Evolutionary conservation across 2,329 filamentous ascomycete genomes (phyloP).

Genomic region (Aspergillus nomiae): DNA sequence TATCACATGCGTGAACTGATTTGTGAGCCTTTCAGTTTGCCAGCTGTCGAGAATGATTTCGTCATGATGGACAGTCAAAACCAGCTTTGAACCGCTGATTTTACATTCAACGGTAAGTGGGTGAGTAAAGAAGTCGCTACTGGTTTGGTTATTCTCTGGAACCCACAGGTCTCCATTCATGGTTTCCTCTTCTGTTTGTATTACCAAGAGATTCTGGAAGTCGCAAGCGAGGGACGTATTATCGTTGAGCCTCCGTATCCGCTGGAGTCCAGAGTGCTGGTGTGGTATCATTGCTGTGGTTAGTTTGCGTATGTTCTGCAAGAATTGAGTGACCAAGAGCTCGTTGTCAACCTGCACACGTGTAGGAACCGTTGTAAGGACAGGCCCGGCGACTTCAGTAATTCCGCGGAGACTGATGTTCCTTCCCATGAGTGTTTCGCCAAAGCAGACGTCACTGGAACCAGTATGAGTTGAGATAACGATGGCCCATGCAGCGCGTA

Average conservation of each 20-base stretch:
- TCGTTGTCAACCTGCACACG: conserved; percentile 42
- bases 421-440: conserved; percentile 56
- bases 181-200: conserved; percentile 35
- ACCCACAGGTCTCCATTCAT: conserved; percentile 32
- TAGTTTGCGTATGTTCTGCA: conserved; percentile 59
- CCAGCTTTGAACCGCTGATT: conserved; percentile 55
- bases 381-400: conserved; percentile 50
- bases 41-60: conserved; percentile 57
- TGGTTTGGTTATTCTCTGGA: conserved; percentile 52
- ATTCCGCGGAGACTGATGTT: conserved; percentile 54
- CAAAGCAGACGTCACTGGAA: conserved; percentile 54
- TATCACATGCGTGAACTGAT: conserved; percentile 50
- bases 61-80: conserved; percentile 66
- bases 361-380: conserved; percentile 39
- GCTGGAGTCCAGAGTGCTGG: conserved; percentile 62
- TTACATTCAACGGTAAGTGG: conserved; percentile 68
- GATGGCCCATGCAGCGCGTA: conserved; percentile 57
- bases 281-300: conserved; percentile 62
- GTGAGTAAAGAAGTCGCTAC: conserved; percentile 61
- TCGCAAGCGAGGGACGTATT: conserved; percentile 48
- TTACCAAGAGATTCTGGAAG: conserved; percentile 51
- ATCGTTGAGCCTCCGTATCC: conserved; percentile 56
- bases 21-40: conserved; percentile 57
- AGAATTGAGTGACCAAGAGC: conserved; percentile 49
- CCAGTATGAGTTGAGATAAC: conserved; percentile 53